phyloP scores from a whole-genome alignment of 1,284 basidiomycete genomes.

The Heterobasidion occidentale region DNA sequence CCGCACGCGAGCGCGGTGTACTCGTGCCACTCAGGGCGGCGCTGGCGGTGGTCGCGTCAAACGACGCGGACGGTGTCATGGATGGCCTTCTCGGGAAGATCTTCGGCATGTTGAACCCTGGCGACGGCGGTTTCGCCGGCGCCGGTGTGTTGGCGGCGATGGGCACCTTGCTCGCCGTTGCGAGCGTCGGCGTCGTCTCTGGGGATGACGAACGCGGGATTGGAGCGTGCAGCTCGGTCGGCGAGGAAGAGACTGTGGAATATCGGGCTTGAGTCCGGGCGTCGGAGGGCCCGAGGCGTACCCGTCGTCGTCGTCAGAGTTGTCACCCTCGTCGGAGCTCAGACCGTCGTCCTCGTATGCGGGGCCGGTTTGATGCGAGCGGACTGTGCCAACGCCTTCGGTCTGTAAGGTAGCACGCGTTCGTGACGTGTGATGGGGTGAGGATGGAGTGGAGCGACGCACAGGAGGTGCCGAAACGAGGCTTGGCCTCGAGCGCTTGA shows the following conservation, averaged over 20 bases:
- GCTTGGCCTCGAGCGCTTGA: slow-evolving; percentile 56
- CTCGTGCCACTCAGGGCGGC: background rate
- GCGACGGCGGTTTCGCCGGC: slow-evolving; percentile 20
- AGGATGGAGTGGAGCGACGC: slow-evolving; percentile 21
- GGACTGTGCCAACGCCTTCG: slow-evolving; percentile 82
- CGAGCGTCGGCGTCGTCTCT: slow-evolving; percentile 13
- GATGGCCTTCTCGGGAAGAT: slow-evolving; percentile 26
- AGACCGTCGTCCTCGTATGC: slow-evolving; percentile 73
- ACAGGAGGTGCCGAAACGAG: slow-evolving; percentile 79
- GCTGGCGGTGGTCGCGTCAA: slow-evolving; percentile 14
- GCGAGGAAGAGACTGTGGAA: slow-evolving; percentile 2
- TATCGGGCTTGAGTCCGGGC: slow-evolving; percentile 9
- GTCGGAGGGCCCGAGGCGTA: slow-evolving; percentile 6
- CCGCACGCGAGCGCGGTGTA: background rate
- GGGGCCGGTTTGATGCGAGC: slow-evolving; percentile 51
- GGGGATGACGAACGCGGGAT: slow-evolving; percentile 12
- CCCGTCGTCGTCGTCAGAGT: slow-evolving; percentile 27
- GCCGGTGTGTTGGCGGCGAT: slow-evolving; percentile 14
- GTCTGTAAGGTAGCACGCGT: slow-evolving; percentile 40
- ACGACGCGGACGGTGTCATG: slow-evolving; percentile 23
- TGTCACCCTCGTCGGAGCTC: slow-evolving; percentile 43
- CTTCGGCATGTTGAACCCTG: slow-evolving; percentile 21
- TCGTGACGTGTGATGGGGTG: background rate
- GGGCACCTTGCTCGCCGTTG: slow-evolving; percentile 3
- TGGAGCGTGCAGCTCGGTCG: background rate